Percentiles rank a stretch among this genome's conserved stretches.
These are phyloP conservation scores for Phytophthora brassicae DNA, from an alignment of 352 stramenopile species.

Conservation along the genomic window DNA sequence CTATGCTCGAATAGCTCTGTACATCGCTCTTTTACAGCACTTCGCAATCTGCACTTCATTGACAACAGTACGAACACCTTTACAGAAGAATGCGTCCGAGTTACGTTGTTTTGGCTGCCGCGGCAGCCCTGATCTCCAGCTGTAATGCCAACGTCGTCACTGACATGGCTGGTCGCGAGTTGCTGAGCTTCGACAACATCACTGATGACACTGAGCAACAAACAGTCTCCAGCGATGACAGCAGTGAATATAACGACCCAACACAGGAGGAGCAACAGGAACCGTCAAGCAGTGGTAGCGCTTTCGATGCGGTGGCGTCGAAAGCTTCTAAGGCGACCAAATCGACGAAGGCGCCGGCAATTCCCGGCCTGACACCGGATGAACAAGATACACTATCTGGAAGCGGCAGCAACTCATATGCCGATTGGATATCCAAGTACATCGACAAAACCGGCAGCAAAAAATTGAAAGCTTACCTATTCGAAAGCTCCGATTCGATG, in stretches of 20 bases:
- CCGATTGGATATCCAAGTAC: too few relatives aligned
- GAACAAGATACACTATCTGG: too few relatives aligned
- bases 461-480: too few relatives aligned
- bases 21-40: neutral
- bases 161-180: neutral
- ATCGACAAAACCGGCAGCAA: too few relatives aligned
- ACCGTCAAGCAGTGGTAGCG: neutral
- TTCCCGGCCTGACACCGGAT: too few relatives aligned
- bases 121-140: conserved; percentile 14
- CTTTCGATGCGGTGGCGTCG: too few relatives aligned
- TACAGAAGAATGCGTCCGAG: conserved; percentile 16
- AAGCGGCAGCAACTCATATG: conserved; percentile 8
- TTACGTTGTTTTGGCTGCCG: conserved; percentile 10
- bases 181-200: neutral
- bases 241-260: neutral
- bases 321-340: too few relatives aligned
- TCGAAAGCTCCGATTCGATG: too few relatives aligned
- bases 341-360: too few relatives aligned
- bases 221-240: neutral
- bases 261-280: neutral
- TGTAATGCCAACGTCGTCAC: neutral
- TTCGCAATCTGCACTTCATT: neutral
- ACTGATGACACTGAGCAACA: neutral
- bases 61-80: too few relatives aligned
- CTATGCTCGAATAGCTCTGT: neutral